Conservation (phyloP, 1,284 basidiomycete genomes). For the Ustilago sp. region DNA sequence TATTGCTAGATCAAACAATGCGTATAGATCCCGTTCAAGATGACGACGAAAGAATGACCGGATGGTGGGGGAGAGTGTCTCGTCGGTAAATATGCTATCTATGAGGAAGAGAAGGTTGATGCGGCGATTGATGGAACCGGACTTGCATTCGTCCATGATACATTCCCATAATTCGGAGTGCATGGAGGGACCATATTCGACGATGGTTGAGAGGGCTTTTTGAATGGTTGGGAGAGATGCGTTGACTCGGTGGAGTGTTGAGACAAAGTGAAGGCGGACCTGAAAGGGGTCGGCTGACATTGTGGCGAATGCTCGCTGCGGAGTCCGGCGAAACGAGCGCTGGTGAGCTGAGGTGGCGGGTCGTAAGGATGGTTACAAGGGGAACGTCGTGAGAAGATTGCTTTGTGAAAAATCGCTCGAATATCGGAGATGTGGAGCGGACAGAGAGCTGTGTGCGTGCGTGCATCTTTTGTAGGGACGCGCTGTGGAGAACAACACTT, state of each 20-base stretch:
- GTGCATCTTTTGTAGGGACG: neutral
- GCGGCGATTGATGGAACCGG: slow-evolving; percentile 84
- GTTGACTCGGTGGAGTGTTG: slow-evolving; percentile 62
- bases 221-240: slow-evolving; percentile 85
- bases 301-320: too few relatives aligned
- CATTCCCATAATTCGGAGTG: slow-evolving; percentile 92
- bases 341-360: neutral
- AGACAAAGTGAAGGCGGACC: slow-evolving; percentile 66
- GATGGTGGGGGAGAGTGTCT: slow-evolving; percentile 30
- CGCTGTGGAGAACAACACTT: slow-evolving; percentile 19
- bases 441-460: slow-evolving; percentile 4
- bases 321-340: neutral
- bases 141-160: slow-evolving; percentile 86
- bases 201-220: slow-evolving; percentile 85
- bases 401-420: slow-evolving; percentile 8
- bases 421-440: slow-evolving; percentile 35
- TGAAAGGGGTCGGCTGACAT: slow-evolving; percentile 55
- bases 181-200: slow-evolving; percentile 84
- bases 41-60: slow-evolving; percentile 18
- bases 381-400: neutral
- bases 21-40: slow-evolving; percentile 36
- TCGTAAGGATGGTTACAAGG: neutral
- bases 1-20: slow-evolving; percentile 35
- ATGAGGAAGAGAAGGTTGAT: slow-evolving; percentile 94
- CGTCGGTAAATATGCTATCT: slow-evolving; percentile 76